Base-by-base conservation (phyloP, 2,329 filamentous ascomycete species). In the Botrytis deweyae region DNA sequence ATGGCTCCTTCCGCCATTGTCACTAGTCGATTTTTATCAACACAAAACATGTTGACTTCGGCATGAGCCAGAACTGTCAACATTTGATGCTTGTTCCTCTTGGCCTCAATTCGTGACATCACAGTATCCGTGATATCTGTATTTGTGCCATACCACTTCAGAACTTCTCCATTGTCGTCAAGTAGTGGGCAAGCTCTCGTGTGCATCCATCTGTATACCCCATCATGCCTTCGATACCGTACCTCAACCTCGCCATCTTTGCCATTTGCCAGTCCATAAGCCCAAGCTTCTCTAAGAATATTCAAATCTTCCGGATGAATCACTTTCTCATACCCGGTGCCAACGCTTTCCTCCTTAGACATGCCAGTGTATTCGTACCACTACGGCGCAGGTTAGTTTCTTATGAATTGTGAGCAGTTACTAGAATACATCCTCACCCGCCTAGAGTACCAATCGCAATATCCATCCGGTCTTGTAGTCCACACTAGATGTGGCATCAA, bases 361-460 rank as follows among this genome's bases (percentile, higher is more conserved):
- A 79, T 65, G n/a, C 78, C 78, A 22, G 78, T 78, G 40, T 76
- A 79, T 18, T 77, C 65, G 64, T 78, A 79, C 78, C 78, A 79
- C 78, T 78, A 38, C n/a, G 18, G 29, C n/a, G 18, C 73, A 20
- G 2, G 20, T 46, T 72, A 59, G 29, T 29, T 49, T 12, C 22
- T 6, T 44, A 29, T 7, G 20, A 14, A n/a, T 18, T 38, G 12
- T 58, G 55, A 42, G 14, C 25, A 36, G 18, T n/a, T 18, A 25
- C 36, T 10, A 25, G 25, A 4, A 40, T 22, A 8, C 2, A 18
- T 46, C 64, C 76, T 72, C 72, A 79, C 78, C 64, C 76, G 61
- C 36, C 74, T 65, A 2, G 78, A 78, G 59, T 76, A 78, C 76
- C 76, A 78, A 67, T 79, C 77, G 20, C 69, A 71, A 38, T 55